Conservation (phyloP, 192 early-diverging fungal species). For the Dimargaris xerosporica region DNA sequence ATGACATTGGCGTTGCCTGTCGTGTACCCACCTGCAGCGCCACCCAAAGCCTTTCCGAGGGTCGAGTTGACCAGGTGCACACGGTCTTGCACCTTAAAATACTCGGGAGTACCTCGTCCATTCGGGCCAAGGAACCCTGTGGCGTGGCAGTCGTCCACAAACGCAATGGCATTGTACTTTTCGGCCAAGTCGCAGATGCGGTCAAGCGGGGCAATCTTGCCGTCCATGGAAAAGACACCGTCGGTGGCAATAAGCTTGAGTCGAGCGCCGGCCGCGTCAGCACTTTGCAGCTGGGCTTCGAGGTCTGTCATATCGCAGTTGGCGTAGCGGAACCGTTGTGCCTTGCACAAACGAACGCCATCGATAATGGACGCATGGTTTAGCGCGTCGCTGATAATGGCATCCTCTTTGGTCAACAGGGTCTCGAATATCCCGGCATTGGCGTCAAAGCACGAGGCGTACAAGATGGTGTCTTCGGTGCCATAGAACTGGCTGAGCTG, state of each 20-base stretch:
- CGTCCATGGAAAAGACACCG: slow-evolving; percentile 52
- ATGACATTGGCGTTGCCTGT: slow-evolving; percentile 25
- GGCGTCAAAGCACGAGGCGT: slow-evolving; percentile 55
- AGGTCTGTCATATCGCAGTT: slow-evolving; percentile 57
- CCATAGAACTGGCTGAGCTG: slow-evolving; percentile 43
- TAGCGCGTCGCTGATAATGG: slow-evolving; percentile 36
- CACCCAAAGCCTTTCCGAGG: slow-evolving; percentile 38
- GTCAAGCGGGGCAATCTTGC: slow-evolving; percentile 46
- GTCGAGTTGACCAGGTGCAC: slow-evolving; percentile 43
- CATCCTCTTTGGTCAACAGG: slow-evolving; percentile 37
- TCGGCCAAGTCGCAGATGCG: slow-evolving; percentile 50
- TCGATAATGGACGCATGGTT: slow-evolving; percentile 55
- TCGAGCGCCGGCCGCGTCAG: slow-evolving; percentile 28
- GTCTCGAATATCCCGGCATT: slow-evolving; percentile 54
- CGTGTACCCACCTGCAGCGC: slow-evolving; percentile 35
- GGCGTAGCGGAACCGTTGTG: slow-evolving; percentile 44
- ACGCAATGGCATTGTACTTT: slow-evolving; percentile 49
- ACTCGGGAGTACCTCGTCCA: slow-evolving; percentile 51
- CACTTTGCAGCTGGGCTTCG: slow-evolving; percentile 33
- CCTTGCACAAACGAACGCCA: slow-evolving; percentile 51
- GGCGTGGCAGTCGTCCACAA: slow-evolving; percentile 60
- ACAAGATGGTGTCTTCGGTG: slow-evolving; percentile 43
- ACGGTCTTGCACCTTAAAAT: slow-evolving; percentile 38
- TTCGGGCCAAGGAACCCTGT: slow-evolving; percentile 48
- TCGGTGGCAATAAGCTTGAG: slow-evolving; percentile 57